Evolutionary conservation across 371 early-diverging fungal species (phyloP).

Genomic region (Haplosporangium sp.): DNA sequence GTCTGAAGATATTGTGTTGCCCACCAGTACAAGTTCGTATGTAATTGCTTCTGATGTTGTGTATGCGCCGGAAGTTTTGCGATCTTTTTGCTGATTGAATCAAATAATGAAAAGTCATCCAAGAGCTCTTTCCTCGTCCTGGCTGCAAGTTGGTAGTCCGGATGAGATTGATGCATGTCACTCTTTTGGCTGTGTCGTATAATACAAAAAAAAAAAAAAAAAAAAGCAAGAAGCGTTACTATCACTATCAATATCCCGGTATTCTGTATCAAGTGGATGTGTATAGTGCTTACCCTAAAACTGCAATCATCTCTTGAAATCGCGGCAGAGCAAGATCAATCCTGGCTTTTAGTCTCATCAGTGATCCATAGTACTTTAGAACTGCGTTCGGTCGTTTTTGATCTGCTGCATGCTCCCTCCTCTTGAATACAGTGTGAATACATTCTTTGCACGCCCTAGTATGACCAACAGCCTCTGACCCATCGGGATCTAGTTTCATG

Average conservation of each 20-base stretch:
- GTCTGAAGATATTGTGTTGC: conserved; percentile 84
- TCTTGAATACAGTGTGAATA: conserved; percentile 64
- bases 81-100: conserved; percentile 72
- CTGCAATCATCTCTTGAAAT: conserved; percentile 68
- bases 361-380: conserved; percentile 43
- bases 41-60: conserved; percentile 68
- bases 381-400: conserved; percentile 46
- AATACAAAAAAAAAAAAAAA: background rate
- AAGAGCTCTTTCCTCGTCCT: conserved; percentile 70
- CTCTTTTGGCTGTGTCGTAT: conserved; percentile 57
- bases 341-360: conserved; percentile 54
- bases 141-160: conserved; percentile 67
- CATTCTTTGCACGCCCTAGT: conserved; percentile 74
- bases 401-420: conserved; percentile 42
- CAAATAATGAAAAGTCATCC: conserved; percentile 73
- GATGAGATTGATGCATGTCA: conserved; percentile 60
- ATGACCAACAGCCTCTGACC: conserved; percentile 65
- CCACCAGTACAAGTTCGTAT: conserved; percentile 74
- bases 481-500: conserved; percentile 32
- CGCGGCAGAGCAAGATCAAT: conserved; percentile 68
- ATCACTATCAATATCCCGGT: too few relatives aligned
- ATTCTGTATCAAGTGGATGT: too few relatives aligned
- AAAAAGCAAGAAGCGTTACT: background rate
- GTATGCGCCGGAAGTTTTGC: conserved; percentile 61
- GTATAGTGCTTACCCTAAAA: conserved; percentile 60